Conservation (phyloP, 2,329 filamentous ascomycete species). For the Aspergillus amoenus region DNA sequence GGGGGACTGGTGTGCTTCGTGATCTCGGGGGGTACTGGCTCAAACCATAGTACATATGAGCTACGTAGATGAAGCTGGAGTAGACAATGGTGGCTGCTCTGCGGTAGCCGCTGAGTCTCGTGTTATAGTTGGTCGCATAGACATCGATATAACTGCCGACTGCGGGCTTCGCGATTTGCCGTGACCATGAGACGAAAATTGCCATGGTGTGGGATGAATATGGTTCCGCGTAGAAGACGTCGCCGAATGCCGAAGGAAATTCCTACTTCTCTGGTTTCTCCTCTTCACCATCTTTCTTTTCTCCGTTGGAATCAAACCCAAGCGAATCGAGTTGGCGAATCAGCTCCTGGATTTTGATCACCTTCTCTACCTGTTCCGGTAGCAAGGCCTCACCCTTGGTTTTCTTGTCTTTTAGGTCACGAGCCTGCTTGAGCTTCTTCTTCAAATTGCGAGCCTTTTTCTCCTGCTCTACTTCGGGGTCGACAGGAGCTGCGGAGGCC, state of each 20-base stretch:
- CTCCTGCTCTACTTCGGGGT: slow-evolving; percentile 76
- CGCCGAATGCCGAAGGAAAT: not conserved
- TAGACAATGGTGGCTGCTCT: not conserved
- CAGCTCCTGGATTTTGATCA: slow-evolving; percentile 94
- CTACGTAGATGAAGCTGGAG: not conserved
- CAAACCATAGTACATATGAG: not conserved
- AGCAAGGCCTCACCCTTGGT: slow-evolving; percentile 79
- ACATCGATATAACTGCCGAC: not conserved
- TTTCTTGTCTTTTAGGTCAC: slow-evolving; percentile 87
- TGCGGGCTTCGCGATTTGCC: not conserved
- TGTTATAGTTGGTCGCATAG: not conserved
- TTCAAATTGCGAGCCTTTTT: slow-evolving; percentile 89
- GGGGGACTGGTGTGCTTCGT: not conserved
- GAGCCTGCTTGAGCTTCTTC: slow-evolving; percentile 94
- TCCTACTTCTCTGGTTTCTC: slow-evolving; percentile 16
- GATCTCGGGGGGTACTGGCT: not conserved
- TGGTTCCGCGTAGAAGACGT: not conserved
- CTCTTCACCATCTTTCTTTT: slow-evolving; percentile 49
- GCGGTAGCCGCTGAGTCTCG: not conserved
- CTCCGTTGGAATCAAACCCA: slow-evolving; percentile 78
- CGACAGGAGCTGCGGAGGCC: slow-evolving; percentile 44
- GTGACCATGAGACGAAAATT: not conserved
- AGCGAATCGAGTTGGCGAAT: slow-evolving; percentile 82
- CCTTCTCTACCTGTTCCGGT: slow-evolving; percentile 94
- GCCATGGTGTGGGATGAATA: not conserved